phyloP scores from a whole-genome alignment of 805 yeast genomes.

The Tetrapisispora nanseiensis region DNA sequence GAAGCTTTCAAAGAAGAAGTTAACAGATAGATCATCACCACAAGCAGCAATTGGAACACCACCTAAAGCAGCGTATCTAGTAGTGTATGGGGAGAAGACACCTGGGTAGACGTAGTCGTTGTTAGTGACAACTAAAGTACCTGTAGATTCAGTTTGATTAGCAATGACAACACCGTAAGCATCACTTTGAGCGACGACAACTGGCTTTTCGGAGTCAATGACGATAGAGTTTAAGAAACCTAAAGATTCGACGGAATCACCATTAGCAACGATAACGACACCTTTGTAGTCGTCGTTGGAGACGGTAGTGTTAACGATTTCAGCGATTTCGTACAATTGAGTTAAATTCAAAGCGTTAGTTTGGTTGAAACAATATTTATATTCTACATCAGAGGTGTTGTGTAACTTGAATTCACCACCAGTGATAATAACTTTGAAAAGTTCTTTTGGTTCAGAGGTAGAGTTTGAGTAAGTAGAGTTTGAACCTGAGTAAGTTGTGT shows the following conservation, averaged over 20 bases:
- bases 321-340: slow-evolving; percentile 16
- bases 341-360: slow-evolving; percentile 17
- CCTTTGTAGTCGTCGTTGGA: slow-evolving; percentile 9
- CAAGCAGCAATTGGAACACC: slow-evolving; percentile 23
- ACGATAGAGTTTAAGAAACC: slow-evolving; percentile 23
- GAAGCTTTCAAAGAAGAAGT: slow-evolving; percentile 21
- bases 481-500: too few relatives aligned
- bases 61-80: slow-evolving; percentile 1
- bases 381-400: slow-evolving; percentile 7
- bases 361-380: slow-evolving; percentile 14
- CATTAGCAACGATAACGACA: slow-evolving; percentile 16
- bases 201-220: slow-evolving; percentile 15
- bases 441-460: slow-evolving; percentile 3
- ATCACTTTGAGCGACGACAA: slow-evolving; percentile 18
- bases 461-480: slow-evolving; percentile 3
- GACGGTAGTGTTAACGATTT: slow-evolving; percentile 10
- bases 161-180: slow-evolving; percentile 18
- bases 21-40: slow-evolving; percentile 10
- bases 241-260: slow-evolving; percentile 17
- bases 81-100: slow-evolving; percentile 13
- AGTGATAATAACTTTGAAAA: slow-evolving; percentile 15
- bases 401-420: slow-evolving; percentile 15
- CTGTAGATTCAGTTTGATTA: slow-evolving; percentile 13
- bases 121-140: slow-evolving; percentile 17
- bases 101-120: slow-evolving; percentile 19